phyloP scores from a whole-genome alignment of 2,329 filamentous ascomycete genomes.

The Trichoderma gracile region DNA sequence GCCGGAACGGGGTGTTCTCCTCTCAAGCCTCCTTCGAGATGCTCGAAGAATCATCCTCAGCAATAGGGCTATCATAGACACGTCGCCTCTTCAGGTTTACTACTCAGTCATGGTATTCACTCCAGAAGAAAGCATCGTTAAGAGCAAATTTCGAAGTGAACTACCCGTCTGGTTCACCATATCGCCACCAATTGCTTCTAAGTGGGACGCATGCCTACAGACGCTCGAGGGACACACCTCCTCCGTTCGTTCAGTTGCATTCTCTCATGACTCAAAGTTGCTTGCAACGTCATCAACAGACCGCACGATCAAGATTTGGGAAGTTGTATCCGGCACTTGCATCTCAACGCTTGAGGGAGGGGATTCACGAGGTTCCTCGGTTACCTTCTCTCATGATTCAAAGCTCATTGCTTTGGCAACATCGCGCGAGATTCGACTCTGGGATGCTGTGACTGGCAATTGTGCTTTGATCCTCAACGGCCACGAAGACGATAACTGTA shows the following conservation, averaged over 20 bases:
- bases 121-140: conserved; percentile 21
- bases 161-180: background rate
- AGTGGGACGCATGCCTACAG: background rate
- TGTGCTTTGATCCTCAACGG: too few species aligned
- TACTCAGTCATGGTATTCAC: conserved; percentile 22
- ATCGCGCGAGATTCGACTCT: too few species aligned
- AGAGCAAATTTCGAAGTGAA: background rate
- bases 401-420: too few species aligned
- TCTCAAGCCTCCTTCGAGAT: background rate
- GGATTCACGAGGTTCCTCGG: too few species aligned
- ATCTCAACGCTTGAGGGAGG: too few species aligned
- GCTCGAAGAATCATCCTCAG: background rate
- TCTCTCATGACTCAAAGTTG: conserved; percentile 1
- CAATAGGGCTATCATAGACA: background rate
- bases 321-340: too few species aligned
- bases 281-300: too few species aligned
- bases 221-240: background rate
- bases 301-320: too few species aligned
- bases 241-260: background rate
- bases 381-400: too few species aligned
- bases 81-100: conserved; percentile 24
- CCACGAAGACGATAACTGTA: too few species aligned
- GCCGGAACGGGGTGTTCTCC: background rate
- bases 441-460: too few species aligned
- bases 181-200: background rate